Conservation (phyloP, 2,329 filamentous ascomycete genomes). For the Teratosphaeria epicoccoides region DNA sequence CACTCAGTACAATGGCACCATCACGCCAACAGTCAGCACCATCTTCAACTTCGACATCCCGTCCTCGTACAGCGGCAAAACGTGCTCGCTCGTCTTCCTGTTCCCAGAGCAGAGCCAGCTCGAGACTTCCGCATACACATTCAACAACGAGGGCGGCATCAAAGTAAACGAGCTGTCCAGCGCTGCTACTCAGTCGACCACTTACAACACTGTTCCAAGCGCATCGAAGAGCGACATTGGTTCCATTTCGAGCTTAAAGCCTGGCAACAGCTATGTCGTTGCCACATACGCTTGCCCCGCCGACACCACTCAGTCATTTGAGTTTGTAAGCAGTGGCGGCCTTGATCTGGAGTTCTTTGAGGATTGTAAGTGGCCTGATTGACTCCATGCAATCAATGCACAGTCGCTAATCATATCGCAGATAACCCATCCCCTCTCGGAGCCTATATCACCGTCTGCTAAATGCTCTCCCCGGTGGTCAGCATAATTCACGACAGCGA, state of each 20-base stretch:
- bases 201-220: constrained; percentile 43
- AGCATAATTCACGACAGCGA: not conserved
- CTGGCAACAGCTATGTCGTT: constrained; percentile 10
- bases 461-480: constrained; percentile 3
- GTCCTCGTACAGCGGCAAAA: constrained; percentile 42
- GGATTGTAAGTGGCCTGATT: constrained; percentile 1
- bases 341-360: constrained; percentile 9
- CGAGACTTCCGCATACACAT: constrained; percentile 48
- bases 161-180: constrained; percentile 31
- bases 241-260: constrained; percentile 2
- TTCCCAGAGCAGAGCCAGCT: constrained; percentile 49
- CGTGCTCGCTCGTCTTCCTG: constrained; percentile 55
- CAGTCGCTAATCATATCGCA: no score
- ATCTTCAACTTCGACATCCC: constrained; percentile 64
- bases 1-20: constrained; percentile 45
- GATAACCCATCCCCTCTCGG: constrained; percentile 15
- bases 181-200: constrained; percentile 40
- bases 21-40: constrained; percentile 43
- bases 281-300: constrained; percentile 9
- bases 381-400: constrained; percentile 2
- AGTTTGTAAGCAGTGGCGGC: constrained; percentile 10
- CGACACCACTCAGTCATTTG: constrained; percentile 4
- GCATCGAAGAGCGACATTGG: constrained; percentile 29
- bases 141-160: constrained; percentile 27
- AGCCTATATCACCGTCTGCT: constrained; percentile 19